These are phyloP conservation scores for Tylopilus sp. DNA, from an alignment of 768 basidiomycete species.

Conservation along the genomic window DNA sequence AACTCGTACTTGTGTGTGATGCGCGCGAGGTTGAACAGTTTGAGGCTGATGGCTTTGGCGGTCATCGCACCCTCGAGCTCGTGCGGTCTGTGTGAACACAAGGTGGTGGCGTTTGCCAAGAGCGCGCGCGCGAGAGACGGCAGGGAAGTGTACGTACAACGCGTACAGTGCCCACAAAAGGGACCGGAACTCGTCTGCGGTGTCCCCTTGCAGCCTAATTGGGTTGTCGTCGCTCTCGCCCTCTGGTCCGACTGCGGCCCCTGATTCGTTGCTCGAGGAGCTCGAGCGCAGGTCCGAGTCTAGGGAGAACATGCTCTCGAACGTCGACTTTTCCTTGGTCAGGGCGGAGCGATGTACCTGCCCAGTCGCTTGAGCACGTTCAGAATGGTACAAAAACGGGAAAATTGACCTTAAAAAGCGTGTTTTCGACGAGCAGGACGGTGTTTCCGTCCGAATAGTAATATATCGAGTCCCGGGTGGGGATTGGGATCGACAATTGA, in stretches of 20 bases:
- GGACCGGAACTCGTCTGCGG: conserved; percentile 47
- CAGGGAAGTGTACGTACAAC: conserved; percentile 37
- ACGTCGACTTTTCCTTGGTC: conserved; percentile 44
- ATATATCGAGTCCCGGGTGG: conserved; percentile 37
- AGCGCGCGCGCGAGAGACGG: background rate
- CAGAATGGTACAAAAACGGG: conserved; percentile 6
- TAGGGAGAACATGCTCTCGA: conserved; percentile 46
- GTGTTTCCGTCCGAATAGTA: conserved; percentile 40
- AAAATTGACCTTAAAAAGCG: conserved; percentile 46
- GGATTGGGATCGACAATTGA: conserved; percentile 32
- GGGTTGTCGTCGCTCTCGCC: conserved; percentile 50
- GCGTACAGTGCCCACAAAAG: conserved; percentile 53
- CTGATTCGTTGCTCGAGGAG: conserved; percentile 14
- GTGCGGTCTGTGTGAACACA: conserved; percentile 34
- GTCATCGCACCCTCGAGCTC: conserved; percentile 44
- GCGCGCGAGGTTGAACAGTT: conserved; percentile 43
- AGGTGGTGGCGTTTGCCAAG: background rate
- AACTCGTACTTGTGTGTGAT: conserved; percentile 51
- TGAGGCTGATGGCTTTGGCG: conserved; percentile 41
- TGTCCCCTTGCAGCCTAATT: conserved; percentile 45
- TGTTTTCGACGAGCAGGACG: conserved; percentile 41
- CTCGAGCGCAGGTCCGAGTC: conserved; percentile 33
- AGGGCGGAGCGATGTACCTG: conserved; percentile 40
- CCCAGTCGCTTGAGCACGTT: conserved; percentile 20
- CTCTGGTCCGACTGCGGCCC: conserved; percentile 36